These are phyloP conservation scores for Citeromyces hawaiiensis DNA, from an alignment of 1,139 yeast genomes.

Conservation along the genomic window DNA sequence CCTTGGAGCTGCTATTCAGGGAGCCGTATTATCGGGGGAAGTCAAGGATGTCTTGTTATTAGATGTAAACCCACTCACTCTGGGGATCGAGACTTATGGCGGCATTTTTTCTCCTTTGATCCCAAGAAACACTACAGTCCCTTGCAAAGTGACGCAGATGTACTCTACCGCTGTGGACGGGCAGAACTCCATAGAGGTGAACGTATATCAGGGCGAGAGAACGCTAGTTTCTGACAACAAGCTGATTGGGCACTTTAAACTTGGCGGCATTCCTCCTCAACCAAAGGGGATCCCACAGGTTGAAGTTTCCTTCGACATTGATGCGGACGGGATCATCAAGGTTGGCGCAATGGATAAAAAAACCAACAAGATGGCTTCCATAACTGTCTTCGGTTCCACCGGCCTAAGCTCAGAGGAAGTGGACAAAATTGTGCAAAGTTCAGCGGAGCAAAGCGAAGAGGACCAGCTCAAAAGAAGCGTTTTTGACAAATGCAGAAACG, in stretches of 20 bases:
- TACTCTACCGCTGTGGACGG: constrained; percentile 82
- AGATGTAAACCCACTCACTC: constrained; percentile 68
- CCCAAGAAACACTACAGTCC: constrained; percentile 65
- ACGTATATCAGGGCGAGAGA: constrained; percentile 72
- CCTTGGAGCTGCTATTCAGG: constrained; percentile 76
- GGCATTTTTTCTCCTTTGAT: constrained; percentile 70
- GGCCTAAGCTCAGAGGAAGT: constrained; percentile 58
- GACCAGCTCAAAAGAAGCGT: constrained; percentile 28
- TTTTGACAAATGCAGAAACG: constrained; percentile 15
- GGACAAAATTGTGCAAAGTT: constrained; percentile 38
- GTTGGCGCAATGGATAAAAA: constrained; percentile 61
- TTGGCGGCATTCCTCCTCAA: constrained; percentile 53
- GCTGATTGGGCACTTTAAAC: constrained; percentile 56
- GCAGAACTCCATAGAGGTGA: constrained; percentile 67
- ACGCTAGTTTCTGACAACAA: constrained; percentile 63
- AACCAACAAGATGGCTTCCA: constrained; percentile 38
- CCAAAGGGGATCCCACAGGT: constrained; percentile 76
- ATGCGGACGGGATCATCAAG: constrained; percentile 73
- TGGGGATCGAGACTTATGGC: constrained; percentile 76
- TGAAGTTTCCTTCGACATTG: constrained; percentile 60
- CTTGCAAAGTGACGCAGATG: constrained; percentile 56
- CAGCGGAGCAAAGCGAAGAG: constrained; percentile 24
- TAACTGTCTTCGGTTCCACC: constrained; percentile 58
- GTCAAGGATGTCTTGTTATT: constrained; percentile 55
- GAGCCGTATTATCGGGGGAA: constrained; percentile 64